Percentiles rank a stretch among this genome's conserved stretches.
Evolutionary conservation across 371 early-diverging fungal species (phyloP).

Genomic region (Lichtheimia ramosa): DNA sequence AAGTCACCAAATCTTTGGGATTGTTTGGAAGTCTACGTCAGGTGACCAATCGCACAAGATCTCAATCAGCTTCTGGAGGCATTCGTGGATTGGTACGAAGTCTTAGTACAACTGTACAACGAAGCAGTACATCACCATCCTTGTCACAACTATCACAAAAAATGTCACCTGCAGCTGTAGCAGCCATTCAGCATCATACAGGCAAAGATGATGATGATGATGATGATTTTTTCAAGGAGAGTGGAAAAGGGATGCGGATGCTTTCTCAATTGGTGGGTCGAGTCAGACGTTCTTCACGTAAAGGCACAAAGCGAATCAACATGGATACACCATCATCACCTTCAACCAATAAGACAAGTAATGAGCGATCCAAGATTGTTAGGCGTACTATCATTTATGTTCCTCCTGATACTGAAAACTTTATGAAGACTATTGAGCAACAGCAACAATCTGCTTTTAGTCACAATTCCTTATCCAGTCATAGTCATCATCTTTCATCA

Average conservation of each 20-base stretch:
- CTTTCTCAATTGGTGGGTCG: slow-evolving; percentile 20
- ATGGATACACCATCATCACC: slow-evolving; percentile 3
- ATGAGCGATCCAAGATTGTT: slow-evolving; percentile 18
- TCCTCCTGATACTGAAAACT: slow-evolving; percentile 32
- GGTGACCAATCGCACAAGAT: slow-evolving; percentile 15
- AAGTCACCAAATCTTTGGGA: slow-evolving; percentile 11
- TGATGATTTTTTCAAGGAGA: not conserved
- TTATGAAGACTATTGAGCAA: slow-evolving; percentile 13
- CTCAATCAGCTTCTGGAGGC: slow-evolving; percentile 9
- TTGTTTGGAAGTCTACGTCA: slow-evolving; percentile 20
- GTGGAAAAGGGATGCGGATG: slow-evolving; percentile 17
- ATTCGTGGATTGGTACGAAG: slow-evolving; percentile 16
- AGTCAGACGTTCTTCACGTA: slow-evolving; percentile 4
- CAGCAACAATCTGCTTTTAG: not conserved
- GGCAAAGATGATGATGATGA: not conserved
- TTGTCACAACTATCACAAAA: not conserved
- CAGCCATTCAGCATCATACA: slow-evolving; percentile 15
- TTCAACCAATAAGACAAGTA: not conserved
- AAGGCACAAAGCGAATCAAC: slow-evolving; percentile 10
- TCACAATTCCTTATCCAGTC: not conserved
- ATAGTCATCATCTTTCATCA: slow-evolving; percentile 2
- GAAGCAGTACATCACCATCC: not conserved
- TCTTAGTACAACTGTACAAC: slow-evolving; percentile 5
- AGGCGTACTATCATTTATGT: slow-evolving; percentile 31
- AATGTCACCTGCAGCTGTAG: slow-evolving; percentile 21